Evolutionary conservation across 1,139 yeast species (phyloP), one percentile per base, ranked within the genome.

Genomic region (Suhomyces bolitotheri): DNA sequence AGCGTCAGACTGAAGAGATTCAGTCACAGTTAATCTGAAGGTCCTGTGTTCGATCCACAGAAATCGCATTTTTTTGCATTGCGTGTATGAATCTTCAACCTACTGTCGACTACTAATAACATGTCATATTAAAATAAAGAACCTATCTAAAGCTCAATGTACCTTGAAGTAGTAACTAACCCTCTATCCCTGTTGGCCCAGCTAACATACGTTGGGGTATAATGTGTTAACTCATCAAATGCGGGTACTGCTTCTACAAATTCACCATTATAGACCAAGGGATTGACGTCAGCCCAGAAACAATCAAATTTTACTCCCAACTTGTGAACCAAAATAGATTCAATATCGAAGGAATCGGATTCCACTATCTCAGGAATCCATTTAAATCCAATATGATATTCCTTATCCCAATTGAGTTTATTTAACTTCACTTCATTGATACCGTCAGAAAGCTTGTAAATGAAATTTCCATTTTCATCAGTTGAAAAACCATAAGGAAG

Each of bases 1-100:
- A 81, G 88, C 88, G 87, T 77, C 83, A 80, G 87, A 80, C 87
- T 80, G 86, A 80, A 80, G 86, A 40, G 38, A 42, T 53, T 55
- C 55, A 46, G 64, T 59, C 60, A 48, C 60, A 58, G 61, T 55
- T 56, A 55, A 69, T 69, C 74, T 68, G 73, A 65, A 69, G 76
- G 75, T 70, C 74, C 71, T 70, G 75, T 69, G 75, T 70, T 69
- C 75, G 74, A 70, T 69, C 75, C 76, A 69, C 75, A 55, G 42
- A 49, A 47, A 42, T 39, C 49, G 51, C 53, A 49, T 32, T 25
- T 29, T 36, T 43, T 43, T 43, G 35, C 10, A 17, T 16, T 22
- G 16, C 16, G 8, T n/a, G 11, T 25, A n/a, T n/a, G n/a, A n/a
- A 15, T 14, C 8, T 17, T 17, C 8, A 7, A 7, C 20, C 7